Conservation (phyloP, 441 rosid species). For the Eutrema salsugineum region DNA sequence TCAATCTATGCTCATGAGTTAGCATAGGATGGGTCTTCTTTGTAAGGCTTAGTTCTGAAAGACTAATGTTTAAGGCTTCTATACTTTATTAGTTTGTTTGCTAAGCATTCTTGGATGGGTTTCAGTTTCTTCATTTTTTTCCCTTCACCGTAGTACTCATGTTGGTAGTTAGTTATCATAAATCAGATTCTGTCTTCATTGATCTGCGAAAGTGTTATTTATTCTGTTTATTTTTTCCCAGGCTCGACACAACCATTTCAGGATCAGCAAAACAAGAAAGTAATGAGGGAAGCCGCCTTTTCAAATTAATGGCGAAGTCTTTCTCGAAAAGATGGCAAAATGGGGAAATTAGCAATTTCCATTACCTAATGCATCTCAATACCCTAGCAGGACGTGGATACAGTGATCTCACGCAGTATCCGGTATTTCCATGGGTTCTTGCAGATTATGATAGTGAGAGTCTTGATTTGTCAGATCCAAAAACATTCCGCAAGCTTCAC, state of each 20-base stretch:
- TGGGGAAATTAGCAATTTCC: slow-evolving; percentile 99
- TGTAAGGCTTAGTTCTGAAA: not conserved
- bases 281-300: slow-evolving; percentile 93
- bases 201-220: slow-evolving; percentile 24
- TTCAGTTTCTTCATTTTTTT: not conserved
- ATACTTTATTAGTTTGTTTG: not conserved
- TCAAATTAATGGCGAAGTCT: slow-evolving; percentile 92
- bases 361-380: slow-evolving; percentile 99
- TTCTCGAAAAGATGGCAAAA: slow-evolving; percentile 99
- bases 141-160: not conserved
- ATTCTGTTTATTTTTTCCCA: slow-evolving; percentile 32
- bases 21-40: not conserved
- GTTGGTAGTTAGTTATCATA: not conserved
- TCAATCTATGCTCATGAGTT: not conserved
- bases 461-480: slow-evolving; percentile 86
- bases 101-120: not conserved
- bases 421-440: slow-evolving; percentile 99
- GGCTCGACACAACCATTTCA: slow-evolving; percentile 98
- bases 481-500: slow-evolving; percentile 88
- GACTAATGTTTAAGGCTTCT: not conserved
- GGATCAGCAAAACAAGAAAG: slow-evolving; percentile 95
- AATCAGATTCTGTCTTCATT: slow-evolving; percentile 1
- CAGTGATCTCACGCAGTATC: slow-evolving; percentile 99
- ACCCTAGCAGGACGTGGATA: slow-evolving; percentile 99
- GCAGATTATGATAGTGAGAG: slow-evolving; percentile 95